Base-by-base conservation (phyloP, 208 protist species). In the Blechomonas ayalai region DNA sequence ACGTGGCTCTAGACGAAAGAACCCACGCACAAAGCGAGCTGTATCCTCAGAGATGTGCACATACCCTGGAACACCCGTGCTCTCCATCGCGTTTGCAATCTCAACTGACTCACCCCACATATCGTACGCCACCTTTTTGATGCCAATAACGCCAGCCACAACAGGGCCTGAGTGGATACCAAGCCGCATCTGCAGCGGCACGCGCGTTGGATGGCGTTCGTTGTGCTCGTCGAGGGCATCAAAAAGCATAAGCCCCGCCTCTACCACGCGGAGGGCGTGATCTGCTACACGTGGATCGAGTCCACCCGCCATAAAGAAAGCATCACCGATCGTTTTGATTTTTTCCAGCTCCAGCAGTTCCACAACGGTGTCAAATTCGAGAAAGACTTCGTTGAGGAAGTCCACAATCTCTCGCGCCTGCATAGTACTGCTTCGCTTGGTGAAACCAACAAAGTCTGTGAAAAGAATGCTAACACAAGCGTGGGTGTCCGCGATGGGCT, bases 281-380 rank as follows among this genome's bases (percentile, higher is more conserved):
- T 67, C 60, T n/a, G 43, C 52, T 16, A 67, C 37, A n/a, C 13
- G 49, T 7, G 58, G 49, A 22, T 69, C 59, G 10, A 62, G 31
- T 19, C 62, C 55, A 18, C 62, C 61, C 10, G 59, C 67, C 42
- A 61, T 56, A 26, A 74, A 60, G 26, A 75, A 76, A 10, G 68
- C 68, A 32, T 76, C 68, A 29, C 68, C 68, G 48, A 76, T 76
- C 7, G 68, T 76, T 44, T 76, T 76, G 37, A 76, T 76, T 54
- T 76, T 76, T 25, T 76, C 68, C 2, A 76, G 29, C 13, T 37
- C 34, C n/a, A 68, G 51, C 25, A 48, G 32, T 47, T 76, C 63
- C 12, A 57, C 59, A 12, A 67, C 18, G 25, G 52, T 54, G 47
- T 76, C 68, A 43, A 74, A 76, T 34, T 59, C 58, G 23, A 57